Conservation (phyloP, 352 stramenopile species). For the Nothophytophthora sp. region DNA sequence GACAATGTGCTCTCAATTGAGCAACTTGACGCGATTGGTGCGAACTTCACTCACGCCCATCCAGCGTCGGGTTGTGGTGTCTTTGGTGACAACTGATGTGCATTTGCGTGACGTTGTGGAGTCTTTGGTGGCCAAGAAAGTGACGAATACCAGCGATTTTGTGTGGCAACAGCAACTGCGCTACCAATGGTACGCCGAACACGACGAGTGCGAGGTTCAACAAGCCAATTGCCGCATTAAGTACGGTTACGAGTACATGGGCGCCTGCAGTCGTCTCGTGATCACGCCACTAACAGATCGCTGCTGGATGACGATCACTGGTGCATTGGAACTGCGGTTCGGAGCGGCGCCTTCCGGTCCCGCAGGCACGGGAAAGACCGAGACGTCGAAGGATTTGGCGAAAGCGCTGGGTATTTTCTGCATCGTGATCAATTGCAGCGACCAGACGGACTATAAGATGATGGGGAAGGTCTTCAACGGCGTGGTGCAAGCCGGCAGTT, state of each 20-base stretch:
- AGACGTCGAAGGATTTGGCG: conserved; percentile 95
- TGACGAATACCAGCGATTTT: conserved; percentile 61
- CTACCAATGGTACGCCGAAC: conserved; percentile 71
- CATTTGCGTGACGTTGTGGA: conserved; percentile 82
- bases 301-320: conserved; percentile 94
- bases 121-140: conserved; percentile 48
- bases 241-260: conserved; percentile 95
- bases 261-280: conserved; percentile 87
- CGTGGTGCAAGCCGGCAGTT: conserved; percentile 73
- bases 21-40: conserved; percentile 66
- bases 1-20: conserved; percentile 66
- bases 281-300: conserved; percentile 94
- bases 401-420: conserved; percentile 91
- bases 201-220: conserved; percentile 57
- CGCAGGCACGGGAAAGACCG: conserved; percentile 93
- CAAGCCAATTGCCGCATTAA: conserved; percentile 70
- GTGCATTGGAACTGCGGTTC: conserved; percentile 88
- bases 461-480: conserved; percentile 89
- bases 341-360: conserved; percentile 89
- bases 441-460: conserved; percentile 94
- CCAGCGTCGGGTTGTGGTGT: conserved; percentile 62
- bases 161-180: conserved; percentile 77
- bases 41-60: conserved; percentile 55
- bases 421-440: conserved; percentile 96
- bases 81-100: conserved; percentile 75